Percentiles rank a stretch among this genome's conserved stretches.
Evolutionary conservation across 163 green algal species (phyloP).

Genomic region (Coccomyxa subellipsoidea): DNA sequence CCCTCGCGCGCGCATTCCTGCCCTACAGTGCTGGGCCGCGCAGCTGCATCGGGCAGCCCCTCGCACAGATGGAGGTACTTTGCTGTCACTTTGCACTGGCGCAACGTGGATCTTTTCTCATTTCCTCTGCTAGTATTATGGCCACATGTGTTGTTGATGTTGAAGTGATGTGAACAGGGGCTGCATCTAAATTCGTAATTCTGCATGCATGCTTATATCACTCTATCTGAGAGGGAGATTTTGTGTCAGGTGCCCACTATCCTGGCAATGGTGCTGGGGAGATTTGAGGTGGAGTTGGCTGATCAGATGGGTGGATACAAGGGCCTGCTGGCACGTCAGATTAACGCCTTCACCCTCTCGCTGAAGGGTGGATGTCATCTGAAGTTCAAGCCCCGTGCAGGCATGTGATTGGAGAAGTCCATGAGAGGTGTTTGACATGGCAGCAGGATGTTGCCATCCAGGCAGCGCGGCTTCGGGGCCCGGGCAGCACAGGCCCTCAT

Average conservation of each 20-base stretch:
- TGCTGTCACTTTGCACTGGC: not conserved
- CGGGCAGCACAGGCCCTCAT: no score
- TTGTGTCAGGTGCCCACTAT: not conserved
- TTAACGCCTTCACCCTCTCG: slow-evolving; percentile 1
- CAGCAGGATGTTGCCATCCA: no score
- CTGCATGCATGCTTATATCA: not conserved
- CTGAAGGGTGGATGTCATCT: slow-evolving; percentile 6
- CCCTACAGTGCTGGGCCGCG: slow-evolving; percentile 9
- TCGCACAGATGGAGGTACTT: slow-evolving; percentile 12
- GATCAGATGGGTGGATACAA: slow-evolving; percentile 8
- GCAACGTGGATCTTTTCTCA: no score
- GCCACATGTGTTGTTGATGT: no score
- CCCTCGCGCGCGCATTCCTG: not conserved
- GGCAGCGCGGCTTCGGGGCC: no score
- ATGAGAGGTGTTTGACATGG: no score
- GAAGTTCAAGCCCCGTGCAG: not conserved
- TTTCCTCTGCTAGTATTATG: no score
- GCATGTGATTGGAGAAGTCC: not conserved
- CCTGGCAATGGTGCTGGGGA: not conserved
- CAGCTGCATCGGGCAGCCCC: slow-evolving; percentile 5
- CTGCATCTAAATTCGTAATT: not conserved
- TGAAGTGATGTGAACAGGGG: no score
- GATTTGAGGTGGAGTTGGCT: not conserved
- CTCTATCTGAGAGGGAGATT: not conserved
- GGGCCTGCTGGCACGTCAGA: slow-evolving; percentile 3